Percentiles rank a stretch among this genome's conserved stretches.
These are phyloP conservation scores for Parietaria judaica DNA, from an alignment of 306 rosid genomes.

Conservation along the genomic window DNA sequence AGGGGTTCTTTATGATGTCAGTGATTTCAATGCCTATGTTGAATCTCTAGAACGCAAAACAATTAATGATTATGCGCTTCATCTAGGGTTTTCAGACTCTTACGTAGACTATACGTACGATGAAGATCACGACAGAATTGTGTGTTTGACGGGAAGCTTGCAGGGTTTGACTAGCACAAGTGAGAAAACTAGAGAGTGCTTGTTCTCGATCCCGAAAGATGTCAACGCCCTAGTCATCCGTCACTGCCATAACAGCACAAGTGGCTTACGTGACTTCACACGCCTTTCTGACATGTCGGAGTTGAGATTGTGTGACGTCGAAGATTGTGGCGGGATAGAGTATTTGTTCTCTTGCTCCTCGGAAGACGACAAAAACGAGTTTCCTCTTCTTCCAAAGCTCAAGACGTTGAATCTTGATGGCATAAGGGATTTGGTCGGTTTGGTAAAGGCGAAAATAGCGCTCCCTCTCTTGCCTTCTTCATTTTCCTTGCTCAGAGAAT, in stretches of 20 bases:
- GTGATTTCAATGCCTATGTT: not conserved
- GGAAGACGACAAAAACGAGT: not conserved
- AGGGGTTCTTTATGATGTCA: conserved; percentile 1
- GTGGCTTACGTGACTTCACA: conserved; percentile 10
- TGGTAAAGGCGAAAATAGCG: conserved; percentile 5
- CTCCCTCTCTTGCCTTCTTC: not conserved
- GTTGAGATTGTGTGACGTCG: not conserved
- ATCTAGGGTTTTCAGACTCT: not conserved
- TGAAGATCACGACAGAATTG: not conserved
- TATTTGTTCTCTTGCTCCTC: conserved; percentile 12
- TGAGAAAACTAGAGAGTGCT: not conserved
- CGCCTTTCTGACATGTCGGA: too few relatives aligned
- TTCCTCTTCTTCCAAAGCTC: conserved; percentile 6
- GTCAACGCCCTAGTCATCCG: not conserved
- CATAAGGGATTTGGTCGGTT: not conserved
- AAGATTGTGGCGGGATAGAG: not conserved
- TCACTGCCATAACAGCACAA: not conserved
- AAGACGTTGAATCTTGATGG: not conserved
- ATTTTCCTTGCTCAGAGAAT: conserved; percentile 10
- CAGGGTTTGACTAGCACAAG: not conserved
- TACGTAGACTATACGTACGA: not conserved
- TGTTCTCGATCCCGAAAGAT: conserved; percentile 10
- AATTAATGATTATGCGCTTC: not conserved
- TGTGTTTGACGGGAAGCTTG: not conserved
- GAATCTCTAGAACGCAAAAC: not conserved